These are phyloP conservation scores for Skeletonema grethae DNA, from an alignment of 108 stramenopile genomes.

Conservation along the genomic window DNA sequence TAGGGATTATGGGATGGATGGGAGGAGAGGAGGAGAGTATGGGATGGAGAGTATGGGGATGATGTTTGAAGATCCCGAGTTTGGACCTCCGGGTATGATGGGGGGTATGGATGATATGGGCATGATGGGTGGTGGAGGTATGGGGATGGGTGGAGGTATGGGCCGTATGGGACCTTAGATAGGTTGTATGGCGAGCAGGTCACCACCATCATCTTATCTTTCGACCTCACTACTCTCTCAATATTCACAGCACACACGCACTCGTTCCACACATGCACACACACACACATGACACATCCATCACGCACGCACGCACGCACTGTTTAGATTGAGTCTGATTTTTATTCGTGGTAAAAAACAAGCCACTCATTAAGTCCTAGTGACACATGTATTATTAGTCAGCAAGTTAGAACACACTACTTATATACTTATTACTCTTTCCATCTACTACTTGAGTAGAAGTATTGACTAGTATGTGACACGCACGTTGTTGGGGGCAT, in stretches of 20 bases:
- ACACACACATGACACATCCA: not conserved
- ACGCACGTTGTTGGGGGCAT: too few species aligned
- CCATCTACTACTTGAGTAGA: not conserved
- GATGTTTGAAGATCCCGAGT: not conserved
- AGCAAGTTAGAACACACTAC: not conserved
- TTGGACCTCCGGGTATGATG: slow-evolving; percentile 6
- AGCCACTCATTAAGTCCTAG: not conserved
- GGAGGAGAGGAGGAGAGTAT: not conserved
- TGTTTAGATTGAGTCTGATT: not conserved
- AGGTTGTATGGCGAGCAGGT: too few species aligned
- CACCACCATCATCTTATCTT: too few species aligned
- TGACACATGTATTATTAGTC: slow-evolving; percentile 2
- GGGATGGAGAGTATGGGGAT: not conserved
- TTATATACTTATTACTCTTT: too few species aligned
- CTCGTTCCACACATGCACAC: not conserved
- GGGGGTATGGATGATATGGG: slow-evolving; percentile 3
- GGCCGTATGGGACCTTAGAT: not conserved
- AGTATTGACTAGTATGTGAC: too few species aligned
- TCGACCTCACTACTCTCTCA: not conserved
- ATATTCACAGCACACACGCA: not conserved
- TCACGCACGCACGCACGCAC: not conserved
- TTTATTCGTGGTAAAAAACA: not conserved
- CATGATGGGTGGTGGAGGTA: slow-evolving; percentile 1
- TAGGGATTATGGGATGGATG: not conserved
- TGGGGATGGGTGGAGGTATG: slow-evolving; percentile 2